These are phyloP conservation scores for Elaeis guineensis DNA, from an alignment of 176 grass and related monocot genomes.

Conservation along the genomic window DNA sequence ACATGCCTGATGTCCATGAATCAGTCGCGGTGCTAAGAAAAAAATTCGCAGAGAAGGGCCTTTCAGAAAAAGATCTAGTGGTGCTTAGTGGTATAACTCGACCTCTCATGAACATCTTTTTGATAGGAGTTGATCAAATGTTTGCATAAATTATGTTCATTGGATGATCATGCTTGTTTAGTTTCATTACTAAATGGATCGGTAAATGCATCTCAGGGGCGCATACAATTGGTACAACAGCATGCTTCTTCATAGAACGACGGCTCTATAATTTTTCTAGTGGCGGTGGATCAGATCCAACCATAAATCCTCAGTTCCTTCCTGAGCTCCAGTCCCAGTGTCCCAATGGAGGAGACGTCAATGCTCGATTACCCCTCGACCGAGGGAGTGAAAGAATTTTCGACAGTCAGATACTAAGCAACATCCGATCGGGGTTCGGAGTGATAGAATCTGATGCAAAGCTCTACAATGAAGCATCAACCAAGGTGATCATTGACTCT, in stretches of 20 bases:
- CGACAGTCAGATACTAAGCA: constrained; percentile 66
- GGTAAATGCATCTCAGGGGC: constrained; percentile 28
- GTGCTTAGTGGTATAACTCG: constrained; percentile 55
- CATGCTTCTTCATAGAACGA: constrained; percentile 80
- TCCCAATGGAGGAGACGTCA: constrained; percentile 47
- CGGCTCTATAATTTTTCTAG: constrained; percentile 56
- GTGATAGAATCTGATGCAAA: constrained; percentile 66
- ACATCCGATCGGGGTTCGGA: constrained; percentile 67
- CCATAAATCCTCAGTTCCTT: constrained; percentile 45
- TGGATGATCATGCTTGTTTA: background rate
- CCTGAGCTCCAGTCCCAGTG: constrained; percentile 50
- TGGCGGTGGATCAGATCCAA: constrained; percentile 38
- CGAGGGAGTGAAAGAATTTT: constrained; percentile 50
- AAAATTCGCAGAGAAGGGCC: constrained; percentile 66
- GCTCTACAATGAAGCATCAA: constrained; percentile 58
- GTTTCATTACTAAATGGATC: no score
- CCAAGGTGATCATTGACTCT: constrained; percentile 65
- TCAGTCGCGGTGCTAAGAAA: constrained; percentile 30
- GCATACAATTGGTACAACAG: constrained; percentile 84
- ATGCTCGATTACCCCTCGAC: constrained; percentile 58
- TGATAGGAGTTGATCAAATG: background rate
- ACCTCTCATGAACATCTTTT: background rate
- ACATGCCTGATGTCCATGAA: constrained; percentile 59
- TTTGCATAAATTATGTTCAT: no score
- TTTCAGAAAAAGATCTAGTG: constrained; percentile 66